Evolutionary conservation across 179 eudicot genomes (phyloP).

Genomic region (Spergularia azorica): DNA sequence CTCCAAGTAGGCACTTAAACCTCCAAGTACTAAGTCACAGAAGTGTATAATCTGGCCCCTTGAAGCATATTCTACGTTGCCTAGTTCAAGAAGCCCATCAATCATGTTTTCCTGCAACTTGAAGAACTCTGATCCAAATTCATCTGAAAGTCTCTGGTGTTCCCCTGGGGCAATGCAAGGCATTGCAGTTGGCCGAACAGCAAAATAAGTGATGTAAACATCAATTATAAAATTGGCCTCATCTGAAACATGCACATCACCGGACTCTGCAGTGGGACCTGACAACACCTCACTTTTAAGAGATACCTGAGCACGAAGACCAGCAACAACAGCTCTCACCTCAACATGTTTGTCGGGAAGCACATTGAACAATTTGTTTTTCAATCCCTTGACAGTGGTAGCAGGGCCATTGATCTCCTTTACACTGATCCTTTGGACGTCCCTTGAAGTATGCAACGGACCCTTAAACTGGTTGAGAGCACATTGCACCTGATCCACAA

Average conservation of each 20-base stretch:
- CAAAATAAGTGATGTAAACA: slow-evolving; percentile 48
- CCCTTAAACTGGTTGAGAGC: slow-evolving; percentile 32
- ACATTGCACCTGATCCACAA: slow-evolving; percentile 50
- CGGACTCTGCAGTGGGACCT: slow-evolving; percentile 25
- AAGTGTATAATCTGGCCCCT: slow-evolving; percentile 45
- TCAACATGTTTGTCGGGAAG: slow-evolving; percentile 66
- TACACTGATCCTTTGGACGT: slow-evolving; percentile 28
- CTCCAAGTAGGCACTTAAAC: slow-evolving; percentile 63
- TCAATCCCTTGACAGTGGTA: slow-evolving; percentile 37
- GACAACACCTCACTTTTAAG: slow-evolving; percentile 41
- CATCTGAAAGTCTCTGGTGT: slow-evolving; percentile 33
- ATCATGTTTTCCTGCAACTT: slow-evolving; percentile 40
- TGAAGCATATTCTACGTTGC: slow-evolving; percentile 40
- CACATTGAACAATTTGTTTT: slow-evolving; percentile 42
- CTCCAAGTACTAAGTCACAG: slow-evolving; percentile 47
- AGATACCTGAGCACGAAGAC: slow-evolving; percentile 58
- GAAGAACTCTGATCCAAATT: slow-evolving; percentile 33
- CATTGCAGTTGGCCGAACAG: slow-evolving; percentile 57
- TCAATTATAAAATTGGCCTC: slow-evolving; percentile 44
- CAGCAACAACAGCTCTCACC: slow-evolving; percentile 60
- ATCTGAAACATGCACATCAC: slow-evolving; percentile 31
- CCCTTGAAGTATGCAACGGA: slow-evolving; percentile 35
- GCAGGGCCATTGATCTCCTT: slow-evolving; percentile 24
- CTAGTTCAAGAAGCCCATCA: slow-evolving; percentile 31
- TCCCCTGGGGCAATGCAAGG: slow-evolving; percentile 39